Evolutionary conservation across 768 basidiomycete species (phyloP).

Genomic region (Collybia mongolica): DNA sequence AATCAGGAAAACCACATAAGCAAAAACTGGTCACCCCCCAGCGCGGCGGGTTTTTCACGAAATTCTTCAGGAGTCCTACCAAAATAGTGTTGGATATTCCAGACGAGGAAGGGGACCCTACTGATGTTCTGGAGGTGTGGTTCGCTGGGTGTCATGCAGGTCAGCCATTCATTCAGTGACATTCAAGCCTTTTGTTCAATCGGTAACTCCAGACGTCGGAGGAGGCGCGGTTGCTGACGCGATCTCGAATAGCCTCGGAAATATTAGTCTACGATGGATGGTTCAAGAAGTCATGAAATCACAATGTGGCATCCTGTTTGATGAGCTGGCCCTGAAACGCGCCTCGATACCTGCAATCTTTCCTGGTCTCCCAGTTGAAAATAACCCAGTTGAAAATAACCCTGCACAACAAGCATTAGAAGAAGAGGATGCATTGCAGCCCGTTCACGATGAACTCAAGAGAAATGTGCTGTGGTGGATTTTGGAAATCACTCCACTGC

Average conservation of each 20-base stretch:
- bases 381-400: constrained; percentile 4
- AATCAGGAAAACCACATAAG: background rate
- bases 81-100: constrained; percentile 2
- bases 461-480: constrained; percentile 58
- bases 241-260: constrained; percentile 42
- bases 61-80: constrained; percentile 3
- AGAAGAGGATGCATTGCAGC: constrained; percentile 40
- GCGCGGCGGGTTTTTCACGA: background rate
- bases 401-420: constrained; percentile 19
- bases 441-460: constrained; percentile 52
- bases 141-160: constrained; percentile 73
- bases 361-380: constrained; percentile 10
- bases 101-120: constrained; percentile 10
- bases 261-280: constrained; percentile 79
- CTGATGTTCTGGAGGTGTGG: constrained; percentile 76
- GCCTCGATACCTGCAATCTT: constrained; percentile 32
- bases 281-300: constrained; percentile 59
- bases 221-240: constrained; percentile 58
- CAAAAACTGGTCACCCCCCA: constrained; percentile 4
- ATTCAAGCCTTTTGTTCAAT: background rate
- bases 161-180: constrained; percentile 26
- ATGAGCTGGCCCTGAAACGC: constrained; percentile 41
- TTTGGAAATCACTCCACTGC: constrained; percentile 60
- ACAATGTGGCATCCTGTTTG: constrained; percentile 58
- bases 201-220: constrained; percentile 57